A percentile compares a stretch with the other conserved stretches of the same genome.
These are phyloP conservation scores for Wakefieldia striispora DNA, from an alignment of 768 basidiomycete genomes.

Conservation along the genomic window DNA sequence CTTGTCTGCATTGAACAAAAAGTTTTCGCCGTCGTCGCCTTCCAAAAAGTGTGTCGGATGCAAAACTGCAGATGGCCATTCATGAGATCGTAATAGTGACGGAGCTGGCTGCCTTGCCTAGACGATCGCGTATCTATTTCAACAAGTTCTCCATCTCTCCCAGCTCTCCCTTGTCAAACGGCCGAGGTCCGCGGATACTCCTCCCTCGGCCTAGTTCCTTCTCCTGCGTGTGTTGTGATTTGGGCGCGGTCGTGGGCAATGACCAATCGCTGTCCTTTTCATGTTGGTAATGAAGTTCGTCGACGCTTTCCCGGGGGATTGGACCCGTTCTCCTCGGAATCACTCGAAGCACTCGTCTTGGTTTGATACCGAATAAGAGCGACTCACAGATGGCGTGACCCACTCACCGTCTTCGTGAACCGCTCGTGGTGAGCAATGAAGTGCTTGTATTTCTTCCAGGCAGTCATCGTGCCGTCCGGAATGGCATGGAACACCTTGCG, in stretches of 20 bases:
- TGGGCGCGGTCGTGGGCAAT: constrained; percentile 11
- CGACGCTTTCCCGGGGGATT: constrained; percentile 14
- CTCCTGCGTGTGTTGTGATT: constrained; percentile 31
- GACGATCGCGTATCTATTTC: constrained; percentile 76
- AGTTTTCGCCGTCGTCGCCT: constrained; percentile 92
- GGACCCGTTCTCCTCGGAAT: constrained; percentile 46
- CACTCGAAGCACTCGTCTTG: constrained; percentile 43
- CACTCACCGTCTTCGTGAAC: constrained; percentile 61
- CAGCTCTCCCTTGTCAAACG: constrained; percentile 79
- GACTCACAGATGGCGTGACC: background rate
- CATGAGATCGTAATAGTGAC: background rate
- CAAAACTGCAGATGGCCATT: constrained; percentile 50
- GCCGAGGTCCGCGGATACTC: constrained; percentile 52
- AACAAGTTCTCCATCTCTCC: constrained; percentile 89
- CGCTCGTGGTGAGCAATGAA: constrained; percentile 76
- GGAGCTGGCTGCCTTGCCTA: constrained; percentile 55
- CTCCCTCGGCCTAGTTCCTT: constrained; percentile 38
- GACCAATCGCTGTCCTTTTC: constrained; percentile 20
- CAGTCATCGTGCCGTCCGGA: constrained; percentile 89
- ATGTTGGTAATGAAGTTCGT: constrained; percentile 18
- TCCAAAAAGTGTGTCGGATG: constrained; percentile 88
- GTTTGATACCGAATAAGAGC: constrained; percentile 33
- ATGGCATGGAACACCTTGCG: constrained; percentile 92
- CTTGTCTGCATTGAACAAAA: constrained; percentile 88
- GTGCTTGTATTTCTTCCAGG: constrained; percentile 95